Evolutionary conservation across 805 yeast species (phyloP), one percentile per base, ranked within the genome.

Genomic region (Yarrowia osloensis): DNA sequence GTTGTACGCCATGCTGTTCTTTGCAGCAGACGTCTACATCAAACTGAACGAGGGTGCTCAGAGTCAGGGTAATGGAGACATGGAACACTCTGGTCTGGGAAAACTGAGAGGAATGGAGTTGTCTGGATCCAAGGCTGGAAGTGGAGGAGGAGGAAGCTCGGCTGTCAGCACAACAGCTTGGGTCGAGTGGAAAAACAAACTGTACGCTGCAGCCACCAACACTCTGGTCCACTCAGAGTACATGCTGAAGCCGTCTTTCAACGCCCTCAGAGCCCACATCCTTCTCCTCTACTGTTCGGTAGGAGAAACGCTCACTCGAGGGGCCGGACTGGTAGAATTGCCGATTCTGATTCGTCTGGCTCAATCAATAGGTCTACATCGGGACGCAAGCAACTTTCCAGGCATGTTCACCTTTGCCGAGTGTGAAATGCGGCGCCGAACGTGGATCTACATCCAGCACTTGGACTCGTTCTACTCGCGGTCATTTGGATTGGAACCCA

Each of bases 401-500:
- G 54, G 54, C 29, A 61, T 61, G 66, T 61, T 61, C 13, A 31
- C 54, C 8, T 61, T 61, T 44, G 52, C 66, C 42, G 54, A 61
- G 12, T 61, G 66, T 13, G 66, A 61, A 44, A 61, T 61, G 66
- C 17, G 66, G 44, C 15, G 66, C 7, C 21, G 66, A 44, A 46
- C 66, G n/a, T 61, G 66, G 66, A 24, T 44, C n/a, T 61, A 61
- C 24, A 21, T 61, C 4, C 66, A 61, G 28, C 66, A 61, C 9
- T 9, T 61, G 42, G 66, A 61, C 44, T 61, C 66, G 12, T 61
- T 61, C 22, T 61, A 61, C 17, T 61, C 66, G 2, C 42, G 66
- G 1, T 61, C 66, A 2, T 61, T 61, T 7, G 66, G 66, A 3
- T 29, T 61, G 3, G 66, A 61, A 22, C 66, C 66, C 22, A 61